phyloP scores from a whole-genome alignment of 1,139 yeast genomes.

The Suhomyces anneliseae region DNA sequence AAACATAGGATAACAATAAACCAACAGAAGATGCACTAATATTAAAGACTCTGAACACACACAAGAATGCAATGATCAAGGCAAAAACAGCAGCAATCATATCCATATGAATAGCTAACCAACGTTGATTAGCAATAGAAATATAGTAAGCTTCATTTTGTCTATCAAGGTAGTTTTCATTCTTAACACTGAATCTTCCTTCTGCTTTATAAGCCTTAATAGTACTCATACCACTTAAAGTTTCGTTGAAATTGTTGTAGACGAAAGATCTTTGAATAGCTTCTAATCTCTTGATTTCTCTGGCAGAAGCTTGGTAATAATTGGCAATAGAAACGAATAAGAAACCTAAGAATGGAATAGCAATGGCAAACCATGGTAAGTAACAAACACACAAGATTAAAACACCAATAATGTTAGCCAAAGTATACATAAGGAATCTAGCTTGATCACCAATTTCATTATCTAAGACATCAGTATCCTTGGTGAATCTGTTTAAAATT shows the following conservation, averaged over 20 bases:
- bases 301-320: slow-evolving; percentile 65
- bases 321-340: slow-evolving; percentile 40
- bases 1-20: slow-evolving; percentile 60
- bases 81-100: slow-evolving; percentile 37
- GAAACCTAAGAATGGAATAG: slow-evolving; percentile 42
- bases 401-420: slow-evolving; percentile 60
- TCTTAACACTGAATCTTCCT: slow-evolving; percentile 50
- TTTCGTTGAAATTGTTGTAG: slow-evolving; percentile 75
- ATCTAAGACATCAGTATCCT: slow-evolving; percentile 82
- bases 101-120: slow-evolving; percentile 71
- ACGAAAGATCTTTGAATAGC: slow-evolving; percentile 75
- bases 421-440: slow-evolving; percentile 50
- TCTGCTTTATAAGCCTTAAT: slow-evolving; percentile 61
- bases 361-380: slow-evolving; percentile 58
- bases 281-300: slow-evolving; percentile 83
- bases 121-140: slow-evolving; percentile 70
- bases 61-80: slow-evolving; percentile 54
- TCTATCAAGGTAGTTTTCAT: slow-evolving; percentile 51
- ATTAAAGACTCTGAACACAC: slow-evolving; percentile 62
- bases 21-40: slow-evolving; percentile 71
- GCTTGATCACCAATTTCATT: slow-evolving; percentile 66
- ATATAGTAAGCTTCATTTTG: slow-evolving; percentile 74
- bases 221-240: slow-evolving; percentile 68
- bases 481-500: slow-evolving; percentile 67
- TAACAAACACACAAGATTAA: slow-evolving; percentile 67